Percentiles rank a stretch among this genome's conserved stretches.
phyloP scores from a whole-genome alignment of 371 early-diverging fungal species.

The Nosema muscidifuracis region DNA sequence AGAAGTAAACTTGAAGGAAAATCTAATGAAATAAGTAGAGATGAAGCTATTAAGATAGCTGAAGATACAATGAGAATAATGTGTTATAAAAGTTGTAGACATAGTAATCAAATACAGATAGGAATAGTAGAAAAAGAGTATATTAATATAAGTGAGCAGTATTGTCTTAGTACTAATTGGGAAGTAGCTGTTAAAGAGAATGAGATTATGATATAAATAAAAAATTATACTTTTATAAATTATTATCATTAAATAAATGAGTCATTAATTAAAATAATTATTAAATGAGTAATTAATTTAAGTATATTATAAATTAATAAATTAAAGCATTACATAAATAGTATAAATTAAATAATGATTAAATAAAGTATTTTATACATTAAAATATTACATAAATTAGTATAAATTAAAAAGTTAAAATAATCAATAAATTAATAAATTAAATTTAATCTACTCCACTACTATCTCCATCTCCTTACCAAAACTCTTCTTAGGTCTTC shows the following conservation, averaged over 20 bases:
- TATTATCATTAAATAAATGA: background rate
- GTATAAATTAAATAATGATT: no score
- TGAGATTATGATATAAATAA: background rate
- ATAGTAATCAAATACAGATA: slow-evolving; percentile 73
- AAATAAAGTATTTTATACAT: no score
- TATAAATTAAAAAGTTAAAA: no score
- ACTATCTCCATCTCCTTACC: background rate
- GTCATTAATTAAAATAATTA: no score
- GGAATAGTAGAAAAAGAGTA: slow-evolving; percentile 24
- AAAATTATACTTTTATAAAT: background rate
- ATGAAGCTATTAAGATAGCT: slow-evolving; percentile 77
- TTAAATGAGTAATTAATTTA: no score
- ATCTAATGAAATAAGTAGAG: slow-evolving; percentile 66
- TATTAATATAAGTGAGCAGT: slow-evolving; percentile 64
- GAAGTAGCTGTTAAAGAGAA: slow-evolving; percentile 65
- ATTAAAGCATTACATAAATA: no score
- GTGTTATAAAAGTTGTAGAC: slow-evolving; percentile 87
- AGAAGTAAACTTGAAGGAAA: slow-evolving; percentile 66
- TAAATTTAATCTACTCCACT: background rate
- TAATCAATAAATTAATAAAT: background rate
- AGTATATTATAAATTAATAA: no score
- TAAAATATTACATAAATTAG: no score
- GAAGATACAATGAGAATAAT: slow-evolving; percentile 83
- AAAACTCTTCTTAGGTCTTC: slow-evolving; percentile 41
- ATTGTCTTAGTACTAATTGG: slow-evolving; percentile 82